phyloP scores from a whole-genome alignment of 495 filamentous ascomycete species.

The Antarctomyces pellizariae region DNA sequence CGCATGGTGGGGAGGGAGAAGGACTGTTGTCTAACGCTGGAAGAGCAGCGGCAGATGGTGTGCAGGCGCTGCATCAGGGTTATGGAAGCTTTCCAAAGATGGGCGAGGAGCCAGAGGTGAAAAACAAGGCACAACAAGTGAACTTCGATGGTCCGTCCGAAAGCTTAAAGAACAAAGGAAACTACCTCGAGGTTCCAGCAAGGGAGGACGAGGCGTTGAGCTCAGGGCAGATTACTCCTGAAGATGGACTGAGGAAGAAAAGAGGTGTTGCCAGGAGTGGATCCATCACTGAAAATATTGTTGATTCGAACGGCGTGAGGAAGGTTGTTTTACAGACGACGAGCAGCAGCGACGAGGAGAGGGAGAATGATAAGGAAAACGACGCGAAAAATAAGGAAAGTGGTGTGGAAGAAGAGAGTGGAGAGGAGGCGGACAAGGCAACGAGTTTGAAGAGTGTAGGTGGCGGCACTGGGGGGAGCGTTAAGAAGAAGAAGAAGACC shows the following conservation, averaged over 20 bases:
- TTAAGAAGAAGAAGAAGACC: no score
- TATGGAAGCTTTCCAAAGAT: slow-evolving; percentile 33
- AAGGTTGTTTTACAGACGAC: slow-evolving; percentile 45
- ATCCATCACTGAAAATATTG: slow-evolving; percentile 70
- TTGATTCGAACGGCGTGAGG: slow-evolving; percentile 59
- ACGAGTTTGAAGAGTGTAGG: no score
- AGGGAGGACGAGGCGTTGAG: background rate
- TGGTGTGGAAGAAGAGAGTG: no score
- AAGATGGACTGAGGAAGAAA: slow-evolving; percentile 11
- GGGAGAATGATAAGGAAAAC: no score
- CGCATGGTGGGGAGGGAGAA: slow-evolving; percentile 26
- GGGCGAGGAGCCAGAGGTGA: slow-evolving; percentile 8
- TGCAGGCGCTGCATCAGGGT: slow-evolving; percentile 36
- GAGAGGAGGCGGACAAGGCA: no score
- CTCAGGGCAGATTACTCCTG: background rate
- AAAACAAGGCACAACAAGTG: slow-evolving; percentile 1
- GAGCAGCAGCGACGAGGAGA: slow-evolving; percentile 4
- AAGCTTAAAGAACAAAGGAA: no score
- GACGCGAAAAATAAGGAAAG: no score
- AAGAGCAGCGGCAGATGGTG: slow-evolving; percentile 37
- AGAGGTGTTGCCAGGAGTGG: slow-evolving; percentile 47
- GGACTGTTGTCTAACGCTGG: slow-evolving; percentile 26
- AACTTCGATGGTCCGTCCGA: background rate
- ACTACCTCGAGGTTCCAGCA: no score
- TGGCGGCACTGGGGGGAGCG: no score